Percentiles rank a stretch among this genome's conserved stretches.
These are phyloP conservation scores for Fusarium agapanthi DNA, from an alignment of 2,329 filamentous ascomycete species.

Conservation along the genomic window DNA sequence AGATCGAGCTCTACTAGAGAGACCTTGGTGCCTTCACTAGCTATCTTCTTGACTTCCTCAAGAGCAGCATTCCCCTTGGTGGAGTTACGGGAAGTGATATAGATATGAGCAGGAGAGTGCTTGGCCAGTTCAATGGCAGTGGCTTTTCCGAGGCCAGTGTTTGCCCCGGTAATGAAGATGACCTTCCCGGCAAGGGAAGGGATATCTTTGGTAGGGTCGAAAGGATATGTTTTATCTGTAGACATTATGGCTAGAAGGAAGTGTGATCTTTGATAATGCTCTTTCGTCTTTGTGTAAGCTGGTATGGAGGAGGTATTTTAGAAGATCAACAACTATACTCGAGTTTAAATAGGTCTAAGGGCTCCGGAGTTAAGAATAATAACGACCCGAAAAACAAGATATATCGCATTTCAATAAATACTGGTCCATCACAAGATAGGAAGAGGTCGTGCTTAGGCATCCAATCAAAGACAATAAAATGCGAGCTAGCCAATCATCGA, in stretches of 20 bases:
- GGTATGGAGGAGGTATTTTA: too few species aligned
- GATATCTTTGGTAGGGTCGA: not conserved
- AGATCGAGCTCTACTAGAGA: not conserved
- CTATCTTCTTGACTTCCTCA: rapidly evolving
- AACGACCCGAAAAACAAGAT: not conserved
- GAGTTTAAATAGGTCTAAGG: rapidly evolving
- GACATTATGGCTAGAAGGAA: not conserved
- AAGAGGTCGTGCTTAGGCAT: rapidly evolving
- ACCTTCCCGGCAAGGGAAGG: not conserved
- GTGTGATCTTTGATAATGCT: not conserved
- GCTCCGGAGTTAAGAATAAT: not conserved
- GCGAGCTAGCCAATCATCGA: not conserved
- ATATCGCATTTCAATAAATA: rapidly evolving
- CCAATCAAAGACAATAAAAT: not conserved
- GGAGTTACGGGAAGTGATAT: not conserved
- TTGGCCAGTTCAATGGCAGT: not conserved
- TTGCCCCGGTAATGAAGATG: not conserved
- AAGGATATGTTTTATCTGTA: rapidly evolving
- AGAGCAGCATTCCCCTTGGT: not conserved
- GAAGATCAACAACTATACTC: not conserved
- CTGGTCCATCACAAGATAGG: rapidly evolving
- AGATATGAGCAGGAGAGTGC: not conserved
- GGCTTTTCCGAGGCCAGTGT: not conserved
- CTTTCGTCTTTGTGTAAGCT: not conserved
- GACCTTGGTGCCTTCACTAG: rapidly evolving